These are phyloP conservation scores for Boehmeria nivea DNA, from an alignment of 306 rosid species.

Conservation along the genomic window DNA sequence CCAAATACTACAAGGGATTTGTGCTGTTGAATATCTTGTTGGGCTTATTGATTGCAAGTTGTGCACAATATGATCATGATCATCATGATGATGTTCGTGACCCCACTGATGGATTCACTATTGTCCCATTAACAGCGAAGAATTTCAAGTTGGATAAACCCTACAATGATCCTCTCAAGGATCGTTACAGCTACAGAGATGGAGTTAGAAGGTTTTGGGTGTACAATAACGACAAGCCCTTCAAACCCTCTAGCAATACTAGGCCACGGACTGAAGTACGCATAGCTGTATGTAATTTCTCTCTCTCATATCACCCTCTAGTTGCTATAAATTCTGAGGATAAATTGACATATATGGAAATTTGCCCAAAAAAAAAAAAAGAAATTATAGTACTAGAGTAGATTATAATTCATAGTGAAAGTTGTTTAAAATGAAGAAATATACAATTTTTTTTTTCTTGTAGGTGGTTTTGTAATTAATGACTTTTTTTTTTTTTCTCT, in stretches of 20 bases:
- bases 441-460: background rate
- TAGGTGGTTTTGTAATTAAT: too few relatives aligned
- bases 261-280: conserved; percentile 21
- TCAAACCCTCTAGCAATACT: conserved; percentile 10
- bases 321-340: too few relatives aligned
- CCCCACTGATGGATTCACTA: conserved; percentile 24
- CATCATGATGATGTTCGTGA: background rate
- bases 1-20: background rate
- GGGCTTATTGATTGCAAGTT: background rate
- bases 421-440: too few relatives aligned
- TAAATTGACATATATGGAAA: too few relatives aligned
- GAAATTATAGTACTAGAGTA: too few relatives aligned
- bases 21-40: background rate
- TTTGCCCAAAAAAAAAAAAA: too few relatives aligned
- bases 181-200: conserved; percentile 3
- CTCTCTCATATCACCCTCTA: too few relatives aligned
- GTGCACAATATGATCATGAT: background rate
- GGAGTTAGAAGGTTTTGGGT: conserved; percentile 19
- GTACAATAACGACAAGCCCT: conserved; percentile 17
- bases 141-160: conserved; percentile 13
- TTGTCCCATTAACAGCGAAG: background rate
- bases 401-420: too few relatives aligned
- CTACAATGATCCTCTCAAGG: background rate
- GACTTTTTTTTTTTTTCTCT: too few relatives aligned
- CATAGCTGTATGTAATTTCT: too few relatives aligned